Evolutionary conservation across 2,329 filamentous ascomycete genomes (phyloP).

Genomic region (Fusarium hainanense): DNA sequence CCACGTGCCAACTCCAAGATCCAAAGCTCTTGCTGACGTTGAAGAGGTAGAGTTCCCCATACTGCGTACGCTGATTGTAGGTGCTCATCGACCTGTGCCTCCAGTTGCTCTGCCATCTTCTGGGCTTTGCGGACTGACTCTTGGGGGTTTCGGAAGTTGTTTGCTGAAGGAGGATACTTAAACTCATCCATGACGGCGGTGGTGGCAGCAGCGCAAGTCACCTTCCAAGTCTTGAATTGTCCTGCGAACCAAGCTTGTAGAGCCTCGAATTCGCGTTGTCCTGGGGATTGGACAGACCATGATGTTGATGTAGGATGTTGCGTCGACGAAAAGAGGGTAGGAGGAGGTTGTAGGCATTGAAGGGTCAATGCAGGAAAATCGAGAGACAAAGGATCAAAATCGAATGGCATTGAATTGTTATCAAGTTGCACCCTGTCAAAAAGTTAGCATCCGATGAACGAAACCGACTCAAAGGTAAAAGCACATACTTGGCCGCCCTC

Average conservation of each 20-base stretch:
- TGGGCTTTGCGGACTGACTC: conserved; percentile 62
- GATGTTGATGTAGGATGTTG: conserved; percentile 82
- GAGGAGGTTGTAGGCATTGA: conserved; percentile 81
- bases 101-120: conserved; percentile 67
- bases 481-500: conserved; percentile 80
- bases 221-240: conserved; percentile 74
- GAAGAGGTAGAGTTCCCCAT: conserved; percentile 74
- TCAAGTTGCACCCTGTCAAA: conserved; percentile 64
- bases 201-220: conserved; percentile 62
- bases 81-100: conserved; percentile 78
- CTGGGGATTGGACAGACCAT: conserved; percentile 83
- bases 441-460: conserved; percentile 23
- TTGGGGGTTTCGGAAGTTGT: conserved; percentile 55
- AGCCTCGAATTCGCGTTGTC: conserved; percentile 77
- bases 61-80: conserved; percentile 80
- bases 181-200: conserved; percentile 63
- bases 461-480: neutral
- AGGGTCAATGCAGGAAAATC: conserved; percentile 89
- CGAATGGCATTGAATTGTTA: conserved; percentile 68
- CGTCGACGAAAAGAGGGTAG: conserved; percentile 83
- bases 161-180: conserved; percentile 58
- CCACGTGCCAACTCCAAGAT: conserved; percentile 69
- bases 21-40: conserved; percentile 70
- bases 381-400: conserved; percentile 86
- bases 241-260: conserved; percentile 74